Percentiles rank a stretch among this genome's conserved stretches.
Conservation (phyloP, 768 basidiomycete genomes). For the Rhodosporidiobolus odoratus region DNA sequence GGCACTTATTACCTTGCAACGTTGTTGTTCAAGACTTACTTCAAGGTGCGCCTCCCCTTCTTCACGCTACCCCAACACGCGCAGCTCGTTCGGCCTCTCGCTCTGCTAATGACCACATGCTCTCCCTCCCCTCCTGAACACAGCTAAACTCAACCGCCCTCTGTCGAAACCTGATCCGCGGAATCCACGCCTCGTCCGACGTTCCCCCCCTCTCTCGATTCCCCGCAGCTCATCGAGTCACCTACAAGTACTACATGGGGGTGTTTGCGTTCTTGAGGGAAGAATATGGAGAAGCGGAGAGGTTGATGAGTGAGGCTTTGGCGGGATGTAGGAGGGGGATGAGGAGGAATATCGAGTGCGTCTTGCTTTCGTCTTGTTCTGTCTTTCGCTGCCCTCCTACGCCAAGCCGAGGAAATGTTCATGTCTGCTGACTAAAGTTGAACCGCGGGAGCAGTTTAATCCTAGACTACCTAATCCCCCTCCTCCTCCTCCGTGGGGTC, state of each 20-base stretch:
- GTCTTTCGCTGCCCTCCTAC: conserved; percentile 6
- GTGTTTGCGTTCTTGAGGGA: conserved; percentile 92
- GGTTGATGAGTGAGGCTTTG: conserved; percentile 11
- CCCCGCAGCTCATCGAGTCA: conserved; percentile 64
- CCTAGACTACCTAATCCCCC: conserved; percentile 79
- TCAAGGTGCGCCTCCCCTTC: conserved; percentile 59
- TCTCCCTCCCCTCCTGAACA: not conserved
- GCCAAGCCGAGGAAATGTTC: conserved; percentile 4
- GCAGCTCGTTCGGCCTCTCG: not conserved
- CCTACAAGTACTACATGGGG: conserved; percentile 89
- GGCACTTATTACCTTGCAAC: conserved; percentile 88
- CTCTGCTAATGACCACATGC: not conserved
- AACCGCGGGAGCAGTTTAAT: conserved; percentile 60
- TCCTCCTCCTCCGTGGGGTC: conserved; percentile 79
- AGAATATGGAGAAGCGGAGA: conserved; percentile 70
- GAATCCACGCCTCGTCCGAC: conserved; percentile 77
- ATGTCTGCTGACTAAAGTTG: no score
- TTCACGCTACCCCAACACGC: not conserved
- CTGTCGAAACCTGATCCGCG: conserved; percentile 84
- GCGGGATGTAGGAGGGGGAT: conserved; percentile 52
- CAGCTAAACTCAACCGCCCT: conserved; percentile 87
- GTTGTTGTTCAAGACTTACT: conserved; percentile 87
- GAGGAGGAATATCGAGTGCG: conserved; percentile 77
- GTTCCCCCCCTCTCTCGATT: conserved; percentile 70
- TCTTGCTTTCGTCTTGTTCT: conserved; percentile 53